Base-by-base conservation (phyloP, 768 basidiomycete species). In the Lentinula guzmanii region DNA sequence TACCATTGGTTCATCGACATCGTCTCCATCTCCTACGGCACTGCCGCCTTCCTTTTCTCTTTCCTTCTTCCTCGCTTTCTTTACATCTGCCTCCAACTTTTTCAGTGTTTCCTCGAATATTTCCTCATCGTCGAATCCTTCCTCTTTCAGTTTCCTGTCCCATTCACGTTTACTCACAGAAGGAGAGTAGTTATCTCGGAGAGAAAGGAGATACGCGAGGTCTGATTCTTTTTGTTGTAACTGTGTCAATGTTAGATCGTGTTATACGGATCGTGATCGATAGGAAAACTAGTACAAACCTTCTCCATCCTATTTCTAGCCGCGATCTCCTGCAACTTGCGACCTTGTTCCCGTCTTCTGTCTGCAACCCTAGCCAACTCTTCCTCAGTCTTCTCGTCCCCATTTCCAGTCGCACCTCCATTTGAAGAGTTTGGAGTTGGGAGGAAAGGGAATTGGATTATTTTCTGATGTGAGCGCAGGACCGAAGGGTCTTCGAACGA, bases 311-410 rank as follows among this genome's bases (percentile, higher is more conserved):
- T 76, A 57, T 86, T 86, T 71, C 87, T 92, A 0, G 91, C 89
- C 31, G 94, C 93, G 66, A 95, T 83, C 71, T 98, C 95, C 73
- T 97, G 95, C 55, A 99, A 71, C 68, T 92, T 87, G 60, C 84
- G 81, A 0, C 93, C 95, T 67, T 94, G 90, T 72, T 98, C 95
- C 69, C 82, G 86, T 60, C 90, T 76, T 71, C 85, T 88, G 72
- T 98, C 95, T 1, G 88, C 78, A 41, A 87, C 82, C 39, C 85
- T 81, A 4, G 86, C 83, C 0, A 97, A 72, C 69, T 98, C 95
- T 67, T 98, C 96, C 65, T 95, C 93, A 0, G 91, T 89, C 74
- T 95, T 97, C 71, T 94, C 92, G 43, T 92, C 89, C 1, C 80
- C 72, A 1, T 82, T 80, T 33, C 34, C 34, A 34, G 28, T 15